Evolutionary conservation across 805 yeast species (phyloP), one percentile per base, ranked within the genome.

Genomic region (Saturnispora halmiae): DNA sequence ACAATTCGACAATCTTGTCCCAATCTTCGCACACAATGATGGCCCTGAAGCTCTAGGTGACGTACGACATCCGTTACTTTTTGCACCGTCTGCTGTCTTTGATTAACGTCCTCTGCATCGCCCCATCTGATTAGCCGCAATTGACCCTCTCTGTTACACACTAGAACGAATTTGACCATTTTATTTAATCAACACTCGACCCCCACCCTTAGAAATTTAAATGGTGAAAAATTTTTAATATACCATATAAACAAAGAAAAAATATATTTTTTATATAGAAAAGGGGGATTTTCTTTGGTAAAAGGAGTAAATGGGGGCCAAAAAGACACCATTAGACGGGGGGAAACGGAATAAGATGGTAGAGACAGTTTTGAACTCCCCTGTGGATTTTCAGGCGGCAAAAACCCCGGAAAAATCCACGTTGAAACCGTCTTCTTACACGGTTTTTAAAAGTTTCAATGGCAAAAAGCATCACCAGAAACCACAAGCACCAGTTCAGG

Each of bases 1-100:
- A 90, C 87, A 38, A 92, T 64, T 55, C 82, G 83, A 19, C 69
- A 64, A 14, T 76, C 73, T 47, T 76, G 75, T 54, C 59, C 51
- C 4, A 56, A 58, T 40, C 18, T 28, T 10, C 25, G 18, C 11
- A 20, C 10, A 8, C 31, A 20, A 29, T 15, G 29, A 27, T 15
- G 5, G 21, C 16, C 6, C 21, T 15, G 11, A 28, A 18, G 21
- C 16, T 6, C 8, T 18, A 9, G 16, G 19, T 8, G 33, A 14
- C 25, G 31, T 27, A 28, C 20, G 4, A 10, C 6, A 4, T 11
- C 25, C 26, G 26, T 25, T 10, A 32, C 25, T 13, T 9, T 20
- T 13, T 22, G 21, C 15, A 36, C 7, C 5, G 28, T 19, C 9
- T 18, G 26, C 8, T 20, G 13, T 13, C 31, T 28, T 16, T 19